Conservation (phyloP, 345 rosid genomes). For the Citropsis articulata region DNA sequence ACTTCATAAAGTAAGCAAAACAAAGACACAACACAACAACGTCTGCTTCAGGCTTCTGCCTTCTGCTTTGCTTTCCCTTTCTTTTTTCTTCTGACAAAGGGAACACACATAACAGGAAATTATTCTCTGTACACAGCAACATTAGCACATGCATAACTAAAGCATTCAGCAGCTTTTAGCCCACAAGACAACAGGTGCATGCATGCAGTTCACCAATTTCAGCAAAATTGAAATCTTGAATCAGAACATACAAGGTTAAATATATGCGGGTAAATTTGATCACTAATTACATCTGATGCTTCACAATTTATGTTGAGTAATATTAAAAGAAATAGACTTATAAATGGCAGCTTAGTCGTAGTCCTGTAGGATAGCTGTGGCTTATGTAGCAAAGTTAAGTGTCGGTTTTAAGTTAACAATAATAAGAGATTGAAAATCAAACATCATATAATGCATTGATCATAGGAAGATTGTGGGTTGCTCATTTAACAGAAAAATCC, state of each 20-base stretch:
- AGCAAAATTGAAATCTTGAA: neutral
- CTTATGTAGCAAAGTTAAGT: neutral
- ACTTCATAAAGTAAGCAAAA: neutral
- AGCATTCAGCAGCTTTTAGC: neutral
- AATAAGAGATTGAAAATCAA: neutral
- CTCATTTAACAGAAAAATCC: constrained; percentile 29
- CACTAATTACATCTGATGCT: neutral
- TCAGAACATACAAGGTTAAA: neutral
- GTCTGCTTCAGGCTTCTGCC: neutral
- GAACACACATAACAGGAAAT: neutral
- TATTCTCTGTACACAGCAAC: neutral
- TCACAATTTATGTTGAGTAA: neutral
- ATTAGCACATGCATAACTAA: neutral
- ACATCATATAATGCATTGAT: constrained; percentile 20
- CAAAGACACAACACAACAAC: neutral
- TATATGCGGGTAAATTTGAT: neutral
- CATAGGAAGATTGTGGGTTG: constrained; percentile 20
- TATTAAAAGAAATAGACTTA: no score
- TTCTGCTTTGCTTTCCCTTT: neutral
- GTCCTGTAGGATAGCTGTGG: neutral
- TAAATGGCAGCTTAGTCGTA: neutral
- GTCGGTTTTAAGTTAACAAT: neutral
- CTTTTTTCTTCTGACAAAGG: constrained; percentile 7
- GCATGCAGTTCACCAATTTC: neutral
- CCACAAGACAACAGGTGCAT: neutral